phyloP scores from a whole-genome alignment of 495 filamentous ascomycete genomes.

The Antarctomyces pellizariae region DNA sequence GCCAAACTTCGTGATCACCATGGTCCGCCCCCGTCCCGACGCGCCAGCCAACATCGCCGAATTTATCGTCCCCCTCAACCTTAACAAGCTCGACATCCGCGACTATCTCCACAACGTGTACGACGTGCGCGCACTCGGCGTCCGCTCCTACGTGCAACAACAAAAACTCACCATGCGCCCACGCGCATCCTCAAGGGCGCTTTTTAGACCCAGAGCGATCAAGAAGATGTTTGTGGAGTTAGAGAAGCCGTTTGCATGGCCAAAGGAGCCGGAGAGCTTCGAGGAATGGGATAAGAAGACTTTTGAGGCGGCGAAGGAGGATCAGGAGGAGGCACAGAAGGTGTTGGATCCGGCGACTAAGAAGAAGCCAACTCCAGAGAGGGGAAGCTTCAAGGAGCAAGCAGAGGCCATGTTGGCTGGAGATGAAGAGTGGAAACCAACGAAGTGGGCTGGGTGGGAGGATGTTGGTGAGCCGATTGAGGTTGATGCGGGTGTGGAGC shows the following conservation, averaged over 20 bases:
- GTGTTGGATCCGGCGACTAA: conserved; percentile 10
- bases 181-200: conserved; percentile 16
- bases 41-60: conserved; percentile 55
- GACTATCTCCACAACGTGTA: conserved; percentile 72
- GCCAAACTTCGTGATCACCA: conserved; percentile 51
- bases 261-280: conserved; percentile 33
- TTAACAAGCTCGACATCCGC: conserved; percentile 79
- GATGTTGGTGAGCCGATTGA: conserved; percentile 8
- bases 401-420: conserved; percentile 31
- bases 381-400: conserved; percentile 23
- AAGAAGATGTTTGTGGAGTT: conserved; percentile 90
- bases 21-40: conserved; percentile 45
- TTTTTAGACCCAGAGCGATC: conserved; percentile 35
- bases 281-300: conserved; percentile 29
- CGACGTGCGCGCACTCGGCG: conserved; percentile 33
- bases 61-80: conserved; percentile 65
- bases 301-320: conserved; percentile 17
- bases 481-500: conserved; percentile 8
- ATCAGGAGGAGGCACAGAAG: conserved; percentile 12
- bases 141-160: conserved; percentile 63
- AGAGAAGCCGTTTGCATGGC: conserved; percentile 65
- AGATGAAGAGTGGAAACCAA: conserved; percentile 16
- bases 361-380: conserved; percentile 14
- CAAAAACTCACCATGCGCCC: conserved; percentile 25
- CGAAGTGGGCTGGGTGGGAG: conserved; percentile 9